A percentile compares a stretch with the other conserved stretches of the same genome.
Conservation (phyloP, 345 rosid genomes). For the Mangifera indica region DNA sequence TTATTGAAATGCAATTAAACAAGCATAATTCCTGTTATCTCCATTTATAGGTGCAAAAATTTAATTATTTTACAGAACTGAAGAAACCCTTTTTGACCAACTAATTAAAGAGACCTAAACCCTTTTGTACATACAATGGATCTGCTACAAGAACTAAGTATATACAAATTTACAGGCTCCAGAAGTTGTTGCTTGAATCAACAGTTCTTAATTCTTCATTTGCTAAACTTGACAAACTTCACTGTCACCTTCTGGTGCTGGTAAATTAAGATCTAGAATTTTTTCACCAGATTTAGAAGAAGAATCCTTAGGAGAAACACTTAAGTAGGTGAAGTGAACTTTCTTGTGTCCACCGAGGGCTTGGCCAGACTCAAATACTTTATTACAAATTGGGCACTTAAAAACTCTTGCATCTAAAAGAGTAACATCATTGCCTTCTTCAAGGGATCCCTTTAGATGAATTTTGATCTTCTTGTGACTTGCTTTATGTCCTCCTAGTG, state of each 20-base stretch:
- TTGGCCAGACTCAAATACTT: conserved; percentile 55
- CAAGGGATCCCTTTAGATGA: neutral
- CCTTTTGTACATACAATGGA: neutral
- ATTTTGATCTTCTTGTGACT: conserved; percentile 45
- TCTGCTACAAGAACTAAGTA: neutral
- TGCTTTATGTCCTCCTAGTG: conserved; percentile 68
- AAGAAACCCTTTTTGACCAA: neutral
- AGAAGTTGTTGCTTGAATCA: neutral
- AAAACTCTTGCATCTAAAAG: conserved; percentile 9
- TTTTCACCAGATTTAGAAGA: neutral
- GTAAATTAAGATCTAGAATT: conserved; percentile 42
- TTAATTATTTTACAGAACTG: neutral
- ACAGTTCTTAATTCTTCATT: neutral
- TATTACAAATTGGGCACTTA: conserved; percentile 43
- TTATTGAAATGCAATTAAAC: conserved; percentile 12
- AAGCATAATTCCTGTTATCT: neutral
- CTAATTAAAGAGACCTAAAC: neutral
- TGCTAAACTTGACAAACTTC: conserved; percentile 18
- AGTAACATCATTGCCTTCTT: neutral
- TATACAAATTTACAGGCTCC: neutral
- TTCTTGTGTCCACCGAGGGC: conserved; percentile 68
- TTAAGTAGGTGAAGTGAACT: conserved; percentile 37
- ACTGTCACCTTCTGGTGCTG: conserved; percentile 28
- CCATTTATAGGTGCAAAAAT: neutral
- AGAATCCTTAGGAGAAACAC: neutral